A percentile compares a stretch with the other conserved stretches of the same genome.
These are phyloP conservation scores for Cyclotella kingstonii DNA, from an alignment of 108 stramenopile genomes.

Conservation along the genomic window DNA sequence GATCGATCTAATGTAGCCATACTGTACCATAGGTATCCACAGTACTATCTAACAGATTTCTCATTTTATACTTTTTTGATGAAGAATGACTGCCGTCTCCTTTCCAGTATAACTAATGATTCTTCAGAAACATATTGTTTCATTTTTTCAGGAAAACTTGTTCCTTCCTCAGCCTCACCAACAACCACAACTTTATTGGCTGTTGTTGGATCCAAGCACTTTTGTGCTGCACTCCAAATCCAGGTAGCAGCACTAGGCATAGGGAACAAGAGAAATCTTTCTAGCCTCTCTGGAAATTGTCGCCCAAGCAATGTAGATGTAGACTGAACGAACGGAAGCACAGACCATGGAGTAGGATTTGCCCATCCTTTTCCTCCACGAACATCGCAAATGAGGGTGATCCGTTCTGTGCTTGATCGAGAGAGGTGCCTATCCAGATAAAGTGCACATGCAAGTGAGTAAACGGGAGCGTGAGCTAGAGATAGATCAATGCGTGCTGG, in stretches of 20 bases:
- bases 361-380: slow-evolving; percentile 77
- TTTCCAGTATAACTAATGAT: slow-evolving; percentile 21
- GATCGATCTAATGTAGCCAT: no score
- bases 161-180: slow-evolving; percentile 8
- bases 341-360: slow-evolving; percentile 50
- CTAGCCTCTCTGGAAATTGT: slow-evolving; percentile 69
- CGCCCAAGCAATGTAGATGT: slow-evolving; percentile 46
- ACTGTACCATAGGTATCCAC: no score
- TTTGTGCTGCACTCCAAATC: slow-evolving; percentile 47
- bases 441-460: slow-evolving; percentile 69
- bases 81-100: slow-evolving; percentile 25
- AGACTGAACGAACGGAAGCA: slow-evolving; percentile 63
- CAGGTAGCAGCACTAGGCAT: slow-evolving; percentile 48
- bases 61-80: no score
- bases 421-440: slow-evolving; percentile 60
- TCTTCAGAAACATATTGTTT: slow-evolving; percentile 20
- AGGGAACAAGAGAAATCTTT: slow-evolving; percentile 57
- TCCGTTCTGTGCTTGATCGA: slow-evolving; percentile 43
- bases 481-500: slow-evolving; percentile 62
- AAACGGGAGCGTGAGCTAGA: slow-evolving; percentile 48
- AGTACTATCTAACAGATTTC: no score
- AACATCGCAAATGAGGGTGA: slow-evolving; percentile 65
- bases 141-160: slow-evolving; percentile 11
- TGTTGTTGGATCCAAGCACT: slow-evolving; percentile 60
- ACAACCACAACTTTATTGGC: slow-evolving; percentile 49